Conservation (phyloP, 2,329 filamentous ascomycete genomes). For the Dissoconium aciculare region DNA sequence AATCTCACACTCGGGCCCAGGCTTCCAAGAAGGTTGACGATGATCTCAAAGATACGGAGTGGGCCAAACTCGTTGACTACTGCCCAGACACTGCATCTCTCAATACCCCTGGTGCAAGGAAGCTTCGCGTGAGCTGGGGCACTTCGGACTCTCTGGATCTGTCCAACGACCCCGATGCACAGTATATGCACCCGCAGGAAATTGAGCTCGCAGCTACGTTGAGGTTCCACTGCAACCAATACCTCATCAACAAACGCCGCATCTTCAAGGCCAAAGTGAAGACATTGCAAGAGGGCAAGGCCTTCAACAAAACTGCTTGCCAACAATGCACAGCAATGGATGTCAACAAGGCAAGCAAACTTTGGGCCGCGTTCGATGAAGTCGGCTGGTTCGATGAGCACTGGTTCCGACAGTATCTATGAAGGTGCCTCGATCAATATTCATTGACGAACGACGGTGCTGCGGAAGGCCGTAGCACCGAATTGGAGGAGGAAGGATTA, state of each 20-base stretch:
- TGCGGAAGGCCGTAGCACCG: too few species aligned
- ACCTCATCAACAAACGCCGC: slow-evolving; percentile 81
- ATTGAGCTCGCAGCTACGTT: slow-evolving; percentile 60
- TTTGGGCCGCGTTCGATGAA: slow-evolving; percentile 79
- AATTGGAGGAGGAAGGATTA: slow-evolving; percentile 4
- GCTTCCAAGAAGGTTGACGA: slow-evolving; percentile 17
- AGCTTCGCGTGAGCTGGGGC: slow-evolving; percentile 5
- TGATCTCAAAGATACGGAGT: slow-evolving; percentile 11
- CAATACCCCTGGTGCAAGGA: slow-evolving; percentile 5
- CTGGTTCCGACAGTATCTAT: slow-evolving; percentile 13
- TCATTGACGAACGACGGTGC: too few species aligned
- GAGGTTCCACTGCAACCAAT: slow-evolving; percentile 72
- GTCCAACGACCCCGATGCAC: slow-evolving; percentile 51
- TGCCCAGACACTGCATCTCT: slow-evolving; percentile 15
- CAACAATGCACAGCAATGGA: slow-evolving; percentile 97
- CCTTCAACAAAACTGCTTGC: slow-evolving; percentile 88
- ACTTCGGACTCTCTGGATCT: slow-evolving; percentile 69
- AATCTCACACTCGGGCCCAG: slow-evolving; percentile 15
- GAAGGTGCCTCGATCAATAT: slow-evolving; percentile 2
- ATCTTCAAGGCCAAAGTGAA: slow-evolving; percentile 70
- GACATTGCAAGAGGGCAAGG: slow-evolving; percentile 52
- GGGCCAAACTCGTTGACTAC: slow-evolving; percentile 17
- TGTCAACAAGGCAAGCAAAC: slow-evolving; percentile 89
- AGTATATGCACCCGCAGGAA: slow-evolving; percentile 66
- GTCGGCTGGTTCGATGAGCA: slow-evolving; percentile 21